These are phyloP conservation scores for Limonium bicolor DNA, from an alignment of 148 eudicot genomes.

Conservation along the genomic window DNA sequence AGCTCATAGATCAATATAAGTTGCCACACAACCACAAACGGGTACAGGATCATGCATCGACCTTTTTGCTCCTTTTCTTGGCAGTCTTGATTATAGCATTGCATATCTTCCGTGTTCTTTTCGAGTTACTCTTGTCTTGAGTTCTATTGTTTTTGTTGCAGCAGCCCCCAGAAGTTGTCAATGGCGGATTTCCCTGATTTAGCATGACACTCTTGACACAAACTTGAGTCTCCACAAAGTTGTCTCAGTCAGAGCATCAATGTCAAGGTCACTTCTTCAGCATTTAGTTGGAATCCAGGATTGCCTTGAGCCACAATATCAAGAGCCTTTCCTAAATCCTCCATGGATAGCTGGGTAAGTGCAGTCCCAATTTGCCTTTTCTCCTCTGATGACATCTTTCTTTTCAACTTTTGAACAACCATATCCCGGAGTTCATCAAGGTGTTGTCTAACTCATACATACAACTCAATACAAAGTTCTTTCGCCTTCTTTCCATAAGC, in stretches of 20 bases:
- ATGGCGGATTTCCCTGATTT: constrained; percentile 19
- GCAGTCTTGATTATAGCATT: constrained; percentile 37
- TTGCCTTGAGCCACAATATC: constrained; percentile 56
- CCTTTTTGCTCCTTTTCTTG: constrained; percentile 60
- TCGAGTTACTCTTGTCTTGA: constrained; percentile 15
- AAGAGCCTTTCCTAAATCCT: constrained; percentile 50
- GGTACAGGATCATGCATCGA: constrained; percentile 1
- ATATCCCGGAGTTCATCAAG: constrained; percentile 49
- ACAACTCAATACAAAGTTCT: constrained; percentile 63
- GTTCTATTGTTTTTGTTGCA: constrained; percentile 12
- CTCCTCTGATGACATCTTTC: constrained; percentile 46
- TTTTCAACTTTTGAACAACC: constrained; percentile 62
- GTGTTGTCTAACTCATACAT: constrained; percentile 37
- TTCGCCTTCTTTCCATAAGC: constrained; percentile 54
- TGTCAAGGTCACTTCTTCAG: constrained; percentile 57
- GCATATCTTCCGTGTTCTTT: constrained; percentile 42
- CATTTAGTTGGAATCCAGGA: constrained; percentile 29
- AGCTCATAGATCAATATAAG: too few relatives aligned
- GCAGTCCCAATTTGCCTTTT: constrained; percentile 55
- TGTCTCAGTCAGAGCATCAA: constrained; percentile 58
- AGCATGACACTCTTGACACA: constrained; percentile 47
- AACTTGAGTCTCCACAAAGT: constrained; percentile 69
- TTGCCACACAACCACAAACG: too few relatives aligned
- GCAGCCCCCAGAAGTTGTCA: constrained; percentile 18
- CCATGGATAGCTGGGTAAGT: constrained; percentile 33